A percentile compares a stretch with the other conserved stretches of the same genome.
These are phyloP conservation scores for Aureobasidium namibiae DNA, from an alignment of 2,329 filamentous ascomycete species.

Conservation along the genomic window DNA sequence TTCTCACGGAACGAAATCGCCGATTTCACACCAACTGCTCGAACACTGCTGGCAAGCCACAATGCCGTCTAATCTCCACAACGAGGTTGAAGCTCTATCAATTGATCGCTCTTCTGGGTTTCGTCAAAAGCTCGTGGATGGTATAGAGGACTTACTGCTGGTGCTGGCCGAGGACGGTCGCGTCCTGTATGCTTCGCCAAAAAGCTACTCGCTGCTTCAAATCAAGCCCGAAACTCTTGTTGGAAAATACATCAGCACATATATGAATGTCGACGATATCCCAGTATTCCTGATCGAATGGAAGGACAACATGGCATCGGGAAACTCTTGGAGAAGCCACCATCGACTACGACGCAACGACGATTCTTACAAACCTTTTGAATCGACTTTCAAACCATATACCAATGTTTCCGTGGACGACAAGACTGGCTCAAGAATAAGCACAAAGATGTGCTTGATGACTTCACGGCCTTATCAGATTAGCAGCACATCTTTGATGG, in stretches of 20 bases:
- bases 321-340: not conserved
- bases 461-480: not conserved
- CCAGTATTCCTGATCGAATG: not conserved
- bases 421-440: not conserved
- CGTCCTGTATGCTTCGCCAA: not conserved
- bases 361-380: not conserved
- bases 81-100: not conserved
- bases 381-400: slow-evolving; percentile 3
- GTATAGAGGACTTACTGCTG: not conserved
- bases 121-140: not conserved
- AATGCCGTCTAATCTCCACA: not conserved
- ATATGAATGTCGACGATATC: slow-evolving; percentile 2
- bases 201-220: not conserved
- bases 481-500: not conserved
- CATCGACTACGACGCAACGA: not conserved
- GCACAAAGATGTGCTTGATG: not conserved
- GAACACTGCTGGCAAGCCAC: not conserved
- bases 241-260: not conserved
- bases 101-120: not conserved
- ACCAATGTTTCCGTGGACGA: not conserved
- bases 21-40: not conserved
- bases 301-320: not conserved
- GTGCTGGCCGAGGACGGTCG: not conserved
- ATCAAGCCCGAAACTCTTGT: not conserved
- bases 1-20: not conserved